Evolutionary conservation across 2,329 filamentous ascomycete genomes (phyloP).

Genomic region (Graphilbum ipis-grandicollis): DNA sequence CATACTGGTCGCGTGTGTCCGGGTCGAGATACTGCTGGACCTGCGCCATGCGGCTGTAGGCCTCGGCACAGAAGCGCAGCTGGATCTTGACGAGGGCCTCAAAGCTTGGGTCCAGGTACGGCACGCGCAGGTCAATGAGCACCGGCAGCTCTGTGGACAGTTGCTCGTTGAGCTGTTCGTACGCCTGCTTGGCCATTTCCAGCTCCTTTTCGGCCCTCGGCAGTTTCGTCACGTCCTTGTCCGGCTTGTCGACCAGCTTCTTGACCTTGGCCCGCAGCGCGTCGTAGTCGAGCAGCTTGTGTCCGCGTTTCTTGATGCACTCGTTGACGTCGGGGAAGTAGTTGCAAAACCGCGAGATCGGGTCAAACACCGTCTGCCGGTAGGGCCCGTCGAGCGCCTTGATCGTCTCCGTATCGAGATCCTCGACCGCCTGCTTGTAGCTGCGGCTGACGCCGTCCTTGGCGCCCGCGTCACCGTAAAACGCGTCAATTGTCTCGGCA

Average conservation of each 20-base stretch:
- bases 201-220: conserved; percentile 92
- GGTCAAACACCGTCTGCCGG: conserved; percentile 84
- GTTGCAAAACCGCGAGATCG: conserved; percentile 87
- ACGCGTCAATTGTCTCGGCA: conserved; percentile 96
- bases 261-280: conserved; percentile 90
- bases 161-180: conserved; percentile 95
- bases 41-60: conserved; percentile 95
- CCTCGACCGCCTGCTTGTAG: conserved; percentile 97
- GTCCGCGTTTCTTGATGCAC: conserved; percentile 96
- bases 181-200: conserved; percentile 81
- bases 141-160: conserved; percentile 84
- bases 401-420: conserved; percentile 94
- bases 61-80: conserved; percentile 90
- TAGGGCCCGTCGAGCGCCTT: conserved; percentile 96
- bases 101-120: conserved; percentile 91
- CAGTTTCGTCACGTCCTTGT: conserved; percentile 95
- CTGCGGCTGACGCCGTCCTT: conserved; percentile 88
- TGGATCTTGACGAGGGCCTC: conserved; percentile 98
- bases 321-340: conserved; percentile 99
- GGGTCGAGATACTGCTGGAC: conserved; percentile 97
- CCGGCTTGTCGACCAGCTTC: conserved; percentile 91
- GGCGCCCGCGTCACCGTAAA: conserved; percentile 91
- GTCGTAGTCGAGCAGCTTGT: conserved; percentile 98
- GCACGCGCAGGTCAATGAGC: conserved; percentile 89
- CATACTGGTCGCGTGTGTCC: conserved; percentile 90